phyloP scores from a whole-genome alignment of 129 eudicot genomes.

The Rutidosis leptorrhynchoides region DNA sequence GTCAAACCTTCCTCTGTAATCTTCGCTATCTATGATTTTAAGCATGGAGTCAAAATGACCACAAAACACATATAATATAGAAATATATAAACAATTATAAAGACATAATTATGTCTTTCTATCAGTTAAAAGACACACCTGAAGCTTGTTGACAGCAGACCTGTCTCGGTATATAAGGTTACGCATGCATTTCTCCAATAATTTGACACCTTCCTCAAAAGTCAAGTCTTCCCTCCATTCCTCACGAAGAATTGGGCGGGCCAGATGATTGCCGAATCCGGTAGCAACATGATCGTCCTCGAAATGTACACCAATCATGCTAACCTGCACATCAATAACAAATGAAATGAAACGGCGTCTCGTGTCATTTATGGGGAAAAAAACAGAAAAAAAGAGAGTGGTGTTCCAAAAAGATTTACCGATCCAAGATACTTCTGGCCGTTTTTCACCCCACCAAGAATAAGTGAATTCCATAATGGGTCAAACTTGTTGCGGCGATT shows the following conservation, averaged over 20 bases:
- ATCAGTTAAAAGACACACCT: slow-evolving; percentile 36
- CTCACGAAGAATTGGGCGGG: slow-evolving; percentile 80
- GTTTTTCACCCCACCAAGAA: slow-evolving; percentile 83
- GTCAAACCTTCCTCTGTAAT: slow-evolving; percentile 33
- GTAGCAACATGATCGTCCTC: slow-evolving; percentile 89
- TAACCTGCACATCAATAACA: slow-evolving; percentile 53
- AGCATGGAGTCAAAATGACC: background rate
- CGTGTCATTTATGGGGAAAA: background rate
- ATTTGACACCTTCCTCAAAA: slow-evolving; percentile 79
- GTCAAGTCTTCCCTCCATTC: slow-evolving; percentile 81
- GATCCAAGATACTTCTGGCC: slow-evolving; percentile 89
- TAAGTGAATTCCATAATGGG: slow-evolving; percentile 86
- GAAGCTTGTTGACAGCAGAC: slow-evolving; percentile 87
- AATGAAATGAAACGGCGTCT: slow-evolving; percentile 4
- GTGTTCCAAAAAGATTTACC: slow-evolving; percentile 27
- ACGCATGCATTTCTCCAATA: slow-evolving; percentile 93
- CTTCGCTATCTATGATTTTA: slow-evolving; percentile 29
- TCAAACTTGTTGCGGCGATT: slow-evolving; percentile 83
- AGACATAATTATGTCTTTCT: background rate
- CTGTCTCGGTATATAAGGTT: slow-evolving; percentile 87
- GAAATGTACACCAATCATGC: slow-evolving; percentile 91
- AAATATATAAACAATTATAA: background rate
- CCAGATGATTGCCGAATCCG: slow-evolving; percentile 96
- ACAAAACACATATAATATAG: too few relatives aligned
- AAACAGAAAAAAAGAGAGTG: background rate